Evolutionary conservation across 495 filamentous ascomycete genomes (phyloP), one percentile per base, ranked within the genome.

Genomic region (Endocarpon pusillum): DNA sequence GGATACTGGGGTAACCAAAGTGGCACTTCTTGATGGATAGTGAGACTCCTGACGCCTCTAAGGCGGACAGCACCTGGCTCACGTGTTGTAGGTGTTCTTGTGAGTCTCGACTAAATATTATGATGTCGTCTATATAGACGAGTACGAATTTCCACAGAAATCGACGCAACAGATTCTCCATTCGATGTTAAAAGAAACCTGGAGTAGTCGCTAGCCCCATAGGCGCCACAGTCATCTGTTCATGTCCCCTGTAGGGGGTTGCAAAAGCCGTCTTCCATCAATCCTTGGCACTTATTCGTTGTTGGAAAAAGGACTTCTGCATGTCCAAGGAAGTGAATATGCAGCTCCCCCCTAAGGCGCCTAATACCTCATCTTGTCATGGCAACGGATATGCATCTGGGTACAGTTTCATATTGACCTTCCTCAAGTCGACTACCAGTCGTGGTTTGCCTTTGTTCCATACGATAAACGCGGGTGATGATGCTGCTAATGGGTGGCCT

Each of bases 171-270:
- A 25, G 12, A 25, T 25, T 25, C 12, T 25, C 12, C 12, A 25
- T 25, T 8, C 23, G 12, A 12, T 25, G 12, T 25, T 25, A 25
- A 25, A 25, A 25, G 12, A 25, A 25, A 25, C 12, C 12, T 8
- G 23, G 23, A 8, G 12, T 8, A 25, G 8, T 25, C 8, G 12
- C 23, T 25, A 25, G 12, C 8, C 12, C 23, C 12, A 25, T 25
- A 34, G 35, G 14, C 27, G 18, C 15, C 14, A 36, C 35, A 11
- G 9, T 1, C 9, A 19, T 16, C 35, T 36, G 12, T 25, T 33
- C 15, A 16, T 39, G 19, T 34, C 25, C 19, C 17, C 12, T 33
- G 26, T 39, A 39, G 10, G 29, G 15, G 29, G 19, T 30, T 33
- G 33, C 5, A 35, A 36, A 30, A 38, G 11, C 10, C 21, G 6